These are phyloP conservation scores for Pythium biforme DNA, from an alignment of 352 stramenopile genomes.

Conservation along the genomic window DNA sequence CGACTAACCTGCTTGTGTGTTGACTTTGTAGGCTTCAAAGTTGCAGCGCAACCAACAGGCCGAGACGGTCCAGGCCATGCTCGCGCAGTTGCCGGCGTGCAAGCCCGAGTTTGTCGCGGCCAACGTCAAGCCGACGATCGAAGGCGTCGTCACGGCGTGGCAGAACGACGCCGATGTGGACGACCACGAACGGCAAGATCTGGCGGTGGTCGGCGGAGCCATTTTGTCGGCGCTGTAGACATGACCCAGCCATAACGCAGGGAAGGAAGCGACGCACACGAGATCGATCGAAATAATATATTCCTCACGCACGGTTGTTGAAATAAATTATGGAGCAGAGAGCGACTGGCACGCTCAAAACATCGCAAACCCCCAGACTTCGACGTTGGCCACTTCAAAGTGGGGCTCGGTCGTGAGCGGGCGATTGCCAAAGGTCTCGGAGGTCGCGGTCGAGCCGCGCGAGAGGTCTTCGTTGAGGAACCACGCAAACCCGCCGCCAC, in stretches of 20 bases:
- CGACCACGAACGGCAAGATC: slow-evolving; percentile 52
- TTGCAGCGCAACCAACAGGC: slow-evolving; percentile 45
- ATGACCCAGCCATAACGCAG: not conserved
- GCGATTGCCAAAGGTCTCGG: slow-evolving; percentile 62
- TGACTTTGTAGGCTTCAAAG: slow-evolving; percentile 30
- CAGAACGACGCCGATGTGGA: slow-evolving; percentile 40
- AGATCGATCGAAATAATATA: slow-evolving; percentile 17
- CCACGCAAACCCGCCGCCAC: slow-evolving; percentile 68
- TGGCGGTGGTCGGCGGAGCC: slow-evolving; percentile 20
- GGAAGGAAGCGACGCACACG: not conserved
- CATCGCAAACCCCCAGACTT: slow-evolving; percentile 74
- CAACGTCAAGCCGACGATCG: slow-evolving; percentile 41
- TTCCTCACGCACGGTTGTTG: slow-evolving; percentile 4
- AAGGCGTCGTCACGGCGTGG: slow-evolving; percentile 29
- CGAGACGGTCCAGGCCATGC: slow-evolving; percentile 61
- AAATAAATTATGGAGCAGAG: slow-evolving; percentile 27
- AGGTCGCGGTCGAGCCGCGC: slow-evolving; percentile 41
- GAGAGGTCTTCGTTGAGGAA: slow-evolving; percentile 69
- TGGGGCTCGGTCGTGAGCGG: slow-evolving; percentile 48
- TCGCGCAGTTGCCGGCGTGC: slow-evolving; percentile 57
- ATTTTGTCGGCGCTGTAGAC: slow-evolving; percentile 17
- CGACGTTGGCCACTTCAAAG: slow-evolving; percentile 59
- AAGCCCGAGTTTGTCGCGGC: slow-evolving; percentile 37
- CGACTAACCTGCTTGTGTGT: not conserved
- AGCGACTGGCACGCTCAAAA: slow-evolving; percentile 28